Evolutionary conservation across 495 filamentous ascomycete genomes (phyloP), one percentile per base, ranked within the genome.

Genomic region (Hyaloscypha bicolor): DNA sequence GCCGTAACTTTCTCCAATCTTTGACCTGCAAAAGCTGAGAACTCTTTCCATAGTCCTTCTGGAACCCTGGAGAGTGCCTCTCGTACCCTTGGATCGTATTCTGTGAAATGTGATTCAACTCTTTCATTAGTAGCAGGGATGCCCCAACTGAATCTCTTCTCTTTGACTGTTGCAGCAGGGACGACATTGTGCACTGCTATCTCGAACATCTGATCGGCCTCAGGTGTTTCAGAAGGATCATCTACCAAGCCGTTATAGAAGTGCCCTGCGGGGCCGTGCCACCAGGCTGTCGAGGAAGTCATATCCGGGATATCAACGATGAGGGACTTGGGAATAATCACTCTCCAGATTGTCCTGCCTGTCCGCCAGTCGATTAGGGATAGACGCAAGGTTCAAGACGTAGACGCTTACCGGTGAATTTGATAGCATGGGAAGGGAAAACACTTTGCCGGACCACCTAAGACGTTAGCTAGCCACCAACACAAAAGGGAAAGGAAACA

Each of bases 61-160:
- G 75, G 70, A 4, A 83, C 79, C 12, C 64, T 60, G 14, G 61
- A 57, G 5, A 83, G 75, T 3, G 76, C 77, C 37, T 79, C 73
- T 33, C 69, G 70, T 14, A 82, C 71, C 31, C 75, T 66, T 1
- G 75, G 72, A 51, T 79, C 76, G 66, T 75, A 79, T 21, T 75
- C 73, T 22, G 69, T 70, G 55, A 79, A 79, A 62, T 73, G 59
- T 1, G 78, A 75, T 64, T 77, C 72, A 3, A 83, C 81, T n/a
- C 75, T 69, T 31, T 77, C 76, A 57, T 83, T 83, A 11, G 77
- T 77, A 0, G 76, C 79, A 0, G 77, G 79, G 37, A 82, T 75
- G 11, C 80, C 82, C 82, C 81, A 84, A 39, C 75, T 78, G 19
- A 80, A 79, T 55, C 75, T 80, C 63, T 74, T 73, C 11, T 73